phyloP scores from a whole-genome alignment of 2,329 filamentous ascomycete genomes.

The Penicillium sp. region DNA sequence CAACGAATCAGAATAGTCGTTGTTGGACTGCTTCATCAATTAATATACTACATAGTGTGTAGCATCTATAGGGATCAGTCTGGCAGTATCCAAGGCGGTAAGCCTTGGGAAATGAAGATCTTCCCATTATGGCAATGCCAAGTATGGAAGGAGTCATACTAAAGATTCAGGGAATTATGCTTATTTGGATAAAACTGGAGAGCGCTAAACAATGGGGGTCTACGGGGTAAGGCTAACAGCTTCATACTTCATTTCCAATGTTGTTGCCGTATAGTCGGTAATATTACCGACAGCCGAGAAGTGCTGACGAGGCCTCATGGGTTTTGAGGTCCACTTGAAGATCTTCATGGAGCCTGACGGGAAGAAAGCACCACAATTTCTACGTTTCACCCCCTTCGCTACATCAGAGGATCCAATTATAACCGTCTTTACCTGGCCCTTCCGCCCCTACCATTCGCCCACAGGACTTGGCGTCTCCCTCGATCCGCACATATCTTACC shows the following conservation, averaged over 20 bases:
- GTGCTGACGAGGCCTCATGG: conserved; percentile 6
- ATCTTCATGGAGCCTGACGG: not conserved
- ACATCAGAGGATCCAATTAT: conserved; percentile 3
- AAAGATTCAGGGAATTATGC: not conserved
- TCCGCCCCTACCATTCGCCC: conserved; percentile 1
- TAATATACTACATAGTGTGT: not conserved
- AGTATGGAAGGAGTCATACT: not conserved
- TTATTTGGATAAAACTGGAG: not conserved
- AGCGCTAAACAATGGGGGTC: not conserved
- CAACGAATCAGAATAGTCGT: not conserved
- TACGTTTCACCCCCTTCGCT: conserved; percentile 5
- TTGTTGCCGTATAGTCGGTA: not conserved
- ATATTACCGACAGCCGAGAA: not conserved
- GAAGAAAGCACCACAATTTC: conserved; percentile 1
- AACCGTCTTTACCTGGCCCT: not conserved
- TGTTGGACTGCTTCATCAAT: not conserved
- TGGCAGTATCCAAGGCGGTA: not conserved
- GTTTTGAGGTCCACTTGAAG: not conserved
- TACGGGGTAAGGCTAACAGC: not conserved
- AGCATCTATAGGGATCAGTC: not conserved
- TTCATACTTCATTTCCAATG: not conserved
- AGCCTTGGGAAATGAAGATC: not conserved
- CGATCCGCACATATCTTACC: conserved; percentile 2
- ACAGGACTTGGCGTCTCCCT: not conserved
- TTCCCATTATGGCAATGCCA: not conserved